Conservation (phyloP, 768 basidiomycete genomes). For the Boletus vinaceobasis region DNA sequence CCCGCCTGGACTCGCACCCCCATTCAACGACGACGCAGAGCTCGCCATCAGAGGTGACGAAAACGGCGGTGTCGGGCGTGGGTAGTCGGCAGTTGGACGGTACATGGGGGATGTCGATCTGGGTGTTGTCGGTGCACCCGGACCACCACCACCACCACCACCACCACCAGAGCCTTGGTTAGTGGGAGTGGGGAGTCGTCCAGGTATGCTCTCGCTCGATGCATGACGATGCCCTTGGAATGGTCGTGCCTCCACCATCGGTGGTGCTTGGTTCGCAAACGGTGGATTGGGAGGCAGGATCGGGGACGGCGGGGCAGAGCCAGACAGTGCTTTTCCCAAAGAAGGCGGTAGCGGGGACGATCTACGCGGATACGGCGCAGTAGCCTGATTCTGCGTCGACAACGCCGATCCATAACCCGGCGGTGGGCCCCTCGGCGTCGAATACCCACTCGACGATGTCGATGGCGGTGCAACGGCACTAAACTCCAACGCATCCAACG, state of each 20-base stretch:
- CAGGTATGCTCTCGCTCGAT: slow-evolving; percentile 4
- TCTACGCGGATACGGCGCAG: background rate
- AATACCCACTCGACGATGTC: slow-evolving; percentile 10
- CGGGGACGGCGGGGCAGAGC: slow-evolving; percentile 24
- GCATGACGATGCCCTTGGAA: background rate
- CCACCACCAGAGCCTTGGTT: no score
- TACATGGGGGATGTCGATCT: slow-evolving; percentile 2
- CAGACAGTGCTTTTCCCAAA: slow-evolving; percentile 10
- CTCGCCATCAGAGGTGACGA: slow-evolving; percentile 28
- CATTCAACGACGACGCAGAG: slow-evolving; percentile 35
- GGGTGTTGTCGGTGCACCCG: background rate
- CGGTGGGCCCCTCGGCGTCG: slow-evolving; percentile 14
- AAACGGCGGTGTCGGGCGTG: slow-evolving; percentile 34
- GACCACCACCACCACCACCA: no score
- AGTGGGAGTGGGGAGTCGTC: slow-evolving; percentile 9
- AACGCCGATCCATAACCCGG: slow-evolving; percentile 3
- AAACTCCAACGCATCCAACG: slow-evolving; percentile 56
- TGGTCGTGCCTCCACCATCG: slow-evolving; percentile 6
- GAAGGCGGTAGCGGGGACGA: background rate
- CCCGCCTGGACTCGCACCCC: slow-evolving; percentile 27
- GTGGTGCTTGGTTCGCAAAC: slow-evolving; percentile 32
- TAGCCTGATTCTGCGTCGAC: slow-evolving; percentile 1
- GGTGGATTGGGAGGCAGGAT: slow-evolving; percentile 38
- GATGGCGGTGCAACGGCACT: slow-evolving; percentile 23
- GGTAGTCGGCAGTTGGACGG: slow-evolving; percentile 46